These are phyloP conservation scores for Colletotrichum cereale DNA, from an alignment of 2,329 filamentous ascomycete species.

Conservation along the genomic window DNA sequence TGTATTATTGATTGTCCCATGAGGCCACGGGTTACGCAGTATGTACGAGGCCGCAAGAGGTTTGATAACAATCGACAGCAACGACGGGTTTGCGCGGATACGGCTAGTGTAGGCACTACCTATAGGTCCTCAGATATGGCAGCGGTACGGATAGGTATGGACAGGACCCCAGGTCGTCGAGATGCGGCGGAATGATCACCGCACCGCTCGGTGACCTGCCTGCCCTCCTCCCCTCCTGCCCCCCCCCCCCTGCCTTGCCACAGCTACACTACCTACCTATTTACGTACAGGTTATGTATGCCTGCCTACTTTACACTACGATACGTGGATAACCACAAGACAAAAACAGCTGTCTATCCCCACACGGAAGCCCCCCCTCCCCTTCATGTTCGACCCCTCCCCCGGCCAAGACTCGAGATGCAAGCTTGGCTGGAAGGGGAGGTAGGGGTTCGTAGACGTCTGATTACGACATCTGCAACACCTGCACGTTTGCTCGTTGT, in stretches of 20 bases:
- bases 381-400: constrained; percentile 16
- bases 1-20: background rate
- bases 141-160: background rate
- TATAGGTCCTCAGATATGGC: too few relatives aligned
- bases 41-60: constrained; percentile 28
- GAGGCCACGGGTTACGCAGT: too few relatives aligned
- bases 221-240: too few relatives aligned
- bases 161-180: background rate
- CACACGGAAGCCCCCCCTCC: constrained; percentile 17
- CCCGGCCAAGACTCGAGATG: constrained; percentile 16
- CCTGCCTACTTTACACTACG: background rate
- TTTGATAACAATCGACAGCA: constrained; percentile 4
- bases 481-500: constrained; percentile 6
- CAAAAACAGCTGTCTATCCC: background rate
- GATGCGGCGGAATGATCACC: constrained; percentile 1
- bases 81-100: background rate
- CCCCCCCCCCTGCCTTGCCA: background rate
- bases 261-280: background rate
- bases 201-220: constrained; percentile 3
- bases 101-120: background rate
- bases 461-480: constrained; percentile 33
- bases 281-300: too few relatives aligned
- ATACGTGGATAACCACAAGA: too few relatives aligned
- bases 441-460: constrained; percentile 27
- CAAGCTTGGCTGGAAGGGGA: constrained; percentile 30